Evolutionary conservation across 2,329 filamentous ascomycete species (phyloP), one percentile per base, ranked within the genome.

Genomic region (Hypoxylon sp.): DNA sequence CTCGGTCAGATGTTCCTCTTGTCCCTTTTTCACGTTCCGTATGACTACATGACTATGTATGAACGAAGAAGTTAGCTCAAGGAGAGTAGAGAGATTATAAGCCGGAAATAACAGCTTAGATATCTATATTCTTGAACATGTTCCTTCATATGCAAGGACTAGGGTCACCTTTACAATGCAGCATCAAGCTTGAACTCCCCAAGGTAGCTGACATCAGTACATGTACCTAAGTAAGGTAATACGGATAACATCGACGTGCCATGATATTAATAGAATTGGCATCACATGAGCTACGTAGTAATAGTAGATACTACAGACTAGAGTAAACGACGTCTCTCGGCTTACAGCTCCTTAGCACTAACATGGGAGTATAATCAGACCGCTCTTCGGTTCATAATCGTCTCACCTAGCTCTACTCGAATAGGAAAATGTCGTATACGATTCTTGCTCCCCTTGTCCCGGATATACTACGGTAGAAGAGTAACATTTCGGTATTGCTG

Each of bases 401-500:
- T 44, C 39, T 44, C 17, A 44, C 39, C 17, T 44, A 9, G 39
- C 3, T 44, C 17, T 44, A 19, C 39, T 44, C 17, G 39, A 44
- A 44, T 44, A 44, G 39, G 39, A n/a, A 44, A 44, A 19, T 17
- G 39, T 44, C 39, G 39, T 44, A 19, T 44, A 44, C 2, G 8
- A 19, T 19, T 42, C n/a, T 19, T 19, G n/a, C 2, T n/a, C 19
- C 39, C 39, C 39, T 44, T 44, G 39, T 44, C 39, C 8, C 39
- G 39, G 39, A 22, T 44, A 22, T 44, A 44, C 39, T 9, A 22
- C 39, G 39, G 39, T n/a, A 9, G 19, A 44, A 3, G 10, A 17
- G 39, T 44, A 44, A n/a, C 17, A 11, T 44, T 44, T 44, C 39
- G 39, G 39, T 17, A 44, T 44, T 22, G 39, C 17, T 44, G 39